phyloP scores from a whole-genome alignment of 1,139 yeast species.

The Yamadazyma sp. region DNA sequence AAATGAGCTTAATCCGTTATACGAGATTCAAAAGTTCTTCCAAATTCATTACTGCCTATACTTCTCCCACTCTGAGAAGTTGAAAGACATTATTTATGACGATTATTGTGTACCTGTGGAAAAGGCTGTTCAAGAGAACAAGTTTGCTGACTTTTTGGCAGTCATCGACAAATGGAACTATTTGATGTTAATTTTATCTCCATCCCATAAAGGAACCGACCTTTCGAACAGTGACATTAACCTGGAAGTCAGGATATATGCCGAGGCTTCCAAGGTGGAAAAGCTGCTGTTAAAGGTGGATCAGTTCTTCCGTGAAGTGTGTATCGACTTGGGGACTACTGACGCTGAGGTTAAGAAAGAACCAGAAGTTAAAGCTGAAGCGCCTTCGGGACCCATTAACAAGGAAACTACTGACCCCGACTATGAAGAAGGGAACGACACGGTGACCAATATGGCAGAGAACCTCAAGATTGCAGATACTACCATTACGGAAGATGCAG shows the following conservation, averaged over 20 bases:
- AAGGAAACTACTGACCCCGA: too few relatives aligned
- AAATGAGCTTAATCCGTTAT: conserved; percentile 67
- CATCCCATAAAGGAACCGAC: conserved; percentile 16
- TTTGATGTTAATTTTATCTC: conserved; percentile 38
- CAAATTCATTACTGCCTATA: conserved; percentile 44
- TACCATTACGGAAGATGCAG: too few relatives aligned
- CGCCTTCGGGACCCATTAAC: too few relatives aligned
- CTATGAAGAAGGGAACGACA: background rate
- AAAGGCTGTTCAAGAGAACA: conserved; percentile 31
- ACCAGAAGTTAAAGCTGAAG: background rate
- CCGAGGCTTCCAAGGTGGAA: background rate
- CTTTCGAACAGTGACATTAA: conserved; percentile 29
- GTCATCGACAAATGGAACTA: conserved; percentile 45
- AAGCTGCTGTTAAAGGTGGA: conserved; percentile 20
- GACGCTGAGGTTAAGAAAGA: background rate
- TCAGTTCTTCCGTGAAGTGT: conserved; percentile 25
- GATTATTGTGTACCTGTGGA: conserved; percentile 36
- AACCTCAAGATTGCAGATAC: background rate
- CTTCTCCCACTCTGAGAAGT: conserved; percentile 38
- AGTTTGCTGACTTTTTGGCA: conserved; percentile 34
- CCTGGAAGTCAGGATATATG: conserved; percentile 27
- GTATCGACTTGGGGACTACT: background rate
- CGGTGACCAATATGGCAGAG: background rate
- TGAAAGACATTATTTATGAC: conserved; percentile 33
- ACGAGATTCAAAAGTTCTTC: conserved; percentile 60